These are phyloP conservation scores for Cyberlindnera amylophila DNA, from an alignment of 805 yeast genomes.

Conservation along the genomic window DNA sequence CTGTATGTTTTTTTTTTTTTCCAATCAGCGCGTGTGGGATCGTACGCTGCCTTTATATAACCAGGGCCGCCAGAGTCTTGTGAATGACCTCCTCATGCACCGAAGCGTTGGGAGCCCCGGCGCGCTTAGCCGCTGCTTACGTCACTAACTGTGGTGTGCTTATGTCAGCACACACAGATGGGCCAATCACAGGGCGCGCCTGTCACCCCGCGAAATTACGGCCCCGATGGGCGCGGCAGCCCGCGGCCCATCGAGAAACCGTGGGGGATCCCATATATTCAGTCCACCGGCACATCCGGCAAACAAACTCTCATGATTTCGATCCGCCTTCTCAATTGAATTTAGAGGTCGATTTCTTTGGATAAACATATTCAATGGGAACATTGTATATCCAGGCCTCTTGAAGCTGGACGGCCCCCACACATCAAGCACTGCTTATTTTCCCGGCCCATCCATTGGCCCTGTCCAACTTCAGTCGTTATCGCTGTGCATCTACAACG, in stretches of 20 bases:
- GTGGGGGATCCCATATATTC: not conserved
- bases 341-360: too few relatives aligned
- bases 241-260: slow-evolving; percentile 3
- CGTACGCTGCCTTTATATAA: slow-evolving; percentile 1
- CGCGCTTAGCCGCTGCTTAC: not conserved
- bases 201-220: slow-evolving; percentile 4
- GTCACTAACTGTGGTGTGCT: not conserved
- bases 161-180: not conserved
- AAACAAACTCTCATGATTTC: too few relatives aligned
- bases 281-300: too few relatives aligned
- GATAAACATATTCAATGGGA: too few relatives aligned
- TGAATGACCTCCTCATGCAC: slow-evolving; percentile 12
- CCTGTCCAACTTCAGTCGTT: not conserved
- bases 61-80: not conserved
- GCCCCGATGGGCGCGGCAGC: slow-evolving; percentile 8
- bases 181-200: slow-evolving; percentile 13
- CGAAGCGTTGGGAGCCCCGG: slow-evolving; percentile 6
- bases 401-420: too few relatives aligned
- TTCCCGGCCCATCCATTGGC: slow-evolving; percentile 1
- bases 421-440: not conserved
- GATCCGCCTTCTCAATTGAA: too few relatives aligned
- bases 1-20: too few relatives aligned
- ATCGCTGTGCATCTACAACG: not conserved
- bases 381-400: too few relatives aligned
- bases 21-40: slow-evolving; percentile 1